These are phyloP conservation scores for Galeopsis tetrahit DNA, from an alignment of 257 asterid species.

Conservation along the genomic window DNA sequence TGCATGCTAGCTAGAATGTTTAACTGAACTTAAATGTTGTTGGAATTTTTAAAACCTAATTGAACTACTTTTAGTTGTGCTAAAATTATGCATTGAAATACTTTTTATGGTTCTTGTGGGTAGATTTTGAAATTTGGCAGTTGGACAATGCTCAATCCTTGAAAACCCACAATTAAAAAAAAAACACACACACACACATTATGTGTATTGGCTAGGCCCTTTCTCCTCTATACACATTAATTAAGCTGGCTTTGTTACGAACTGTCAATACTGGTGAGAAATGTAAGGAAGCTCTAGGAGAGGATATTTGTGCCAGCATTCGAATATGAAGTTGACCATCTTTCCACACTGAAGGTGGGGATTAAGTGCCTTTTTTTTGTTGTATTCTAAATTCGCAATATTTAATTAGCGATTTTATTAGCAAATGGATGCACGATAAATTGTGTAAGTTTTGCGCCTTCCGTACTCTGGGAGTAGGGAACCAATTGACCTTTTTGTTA, in stretches of 20 bases:
- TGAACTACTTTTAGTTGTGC: background rate
- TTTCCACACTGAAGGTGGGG: background rate
- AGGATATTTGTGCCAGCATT: background rate
- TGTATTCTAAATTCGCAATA: background rate
- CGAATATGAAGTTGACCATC: background rate
- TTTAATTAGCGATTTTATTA: background rate
- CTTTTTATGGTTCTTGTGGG: background rate
- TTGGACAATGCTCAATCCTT: background rate
- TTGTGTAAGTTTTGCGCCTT: background rate
- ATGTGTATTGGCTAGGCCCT: background rate
- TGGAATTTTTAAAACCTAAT: background rate
- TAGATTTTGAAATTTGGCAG: background rate
- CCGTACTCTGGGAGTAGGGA: background rate
- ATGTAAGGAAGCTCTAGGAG: background rate
- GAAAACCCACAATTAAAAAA: background rate
- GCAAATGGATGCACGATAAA: background rate
- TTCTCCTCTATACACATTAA: background rate
- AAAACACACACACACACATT: too few species aligned
- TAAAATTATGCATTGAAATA: background rate
- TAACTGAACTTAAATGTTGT: background rate
- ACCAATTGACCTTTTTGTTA: background rate
- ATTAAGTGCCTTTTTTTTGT: background rate
- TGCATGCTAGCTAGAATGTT: slow-evolving; percentile 6
- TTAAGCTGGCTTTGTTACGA: background rate
- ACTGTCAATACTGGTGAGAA: background rate